Base-by-base conservation (phyloP, 495 filamentous ascomycete species). In the Penicillium atrosanguineum region DNA sequence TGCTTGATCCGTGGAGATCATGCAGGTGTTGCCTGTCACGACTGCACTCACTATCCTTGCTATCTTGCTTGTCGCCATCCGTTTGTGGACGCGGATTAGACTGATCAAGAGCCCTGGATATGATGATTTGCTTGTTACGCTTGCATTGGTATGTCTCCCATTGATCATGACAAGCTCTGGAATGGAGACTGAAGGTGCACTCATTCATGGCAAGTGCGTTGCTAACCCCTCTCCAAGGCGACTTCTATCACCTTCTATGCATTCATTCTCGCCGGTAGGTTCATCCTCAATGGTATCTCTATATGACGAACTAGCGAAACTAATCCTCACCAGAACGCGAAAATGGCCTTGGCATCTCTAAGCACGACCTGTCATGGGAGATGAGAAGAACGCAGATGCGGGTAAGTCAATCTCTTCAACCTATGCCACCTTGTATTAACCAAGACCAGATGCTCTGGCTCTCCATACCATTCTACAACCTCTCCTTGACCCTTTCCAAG, bases 401-500 rank as follows among this genome's bases (percentile, higher is more conserved):
- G 14, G 63, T 65, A 55, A 43, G 55, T 53, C 6, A 37, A 44
- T 15, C 28, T 6, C n/a, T 6, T 20, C 15, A 11, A 26, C 40
- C n/a, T 31, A 12, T 26, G 18, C 25, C 4, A 16, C 11, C 43
- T 25, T 0, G 1, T 11, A 38, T 18, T 48, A 25, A 51, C 21
- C 12, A 15, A 19, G 15, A 14, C 12, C 18, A 77, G 72, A 65
- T 56, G 16, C 64, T 74, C 9, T 75, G 65, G 64, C 46, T 71
- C 28, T 68, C 71, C 0, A 48, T 73, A 15, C 68, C 71, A 3
- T 63, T 77, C 46, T 77, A 77, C 62, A 75, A 75, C 46, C 56
- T 73, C 34, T 52, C 63, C n/a, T 63, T 80, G 19, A 66, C 69
- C 46, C 59, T 79, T 16, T 67, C 73, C 59, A 81, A 80, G 56